Evolutionary conservation across 495 filamentous ascomycete species (phyloP).

Genomic region (Daldinia caldariorum): DNA sequence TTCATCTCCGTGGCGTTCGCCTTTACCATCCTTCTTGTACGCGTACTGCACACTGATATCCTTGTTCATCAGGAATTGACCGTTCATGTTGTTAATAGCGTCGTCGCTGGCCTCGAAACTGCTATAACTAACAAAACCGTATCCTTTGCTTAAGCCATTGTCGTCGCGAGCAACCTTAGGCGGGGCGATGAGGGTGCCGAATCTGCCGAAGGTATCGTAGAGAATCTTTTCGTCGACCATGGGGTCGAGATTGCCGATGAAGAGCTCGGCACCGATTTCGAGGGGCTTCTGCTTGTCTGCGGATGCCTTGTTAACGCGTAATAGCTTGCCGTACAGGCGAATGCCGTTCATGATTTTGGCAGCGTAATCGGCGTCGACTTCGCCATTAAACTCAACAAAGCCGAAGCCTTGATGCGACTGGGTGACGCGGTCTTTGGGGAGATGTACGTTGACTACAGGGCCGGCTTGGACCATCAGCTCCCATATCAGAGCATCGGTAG

Average conservation of each 20-base stretch:
- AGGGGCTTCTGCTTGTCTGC: constrained; percentile 97
- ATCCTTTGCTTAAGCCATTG: constrained; percentile 89
- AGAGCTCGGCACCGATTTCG: constrained; percentile 96
- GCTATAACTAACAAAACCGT: constrained; percentile 94
- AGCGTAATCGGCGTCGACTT: constrained; percentile 97
- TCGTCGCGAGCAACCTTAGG: constrained; percentile 97
- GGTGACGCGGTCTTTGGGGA: constrained; percentile 97
- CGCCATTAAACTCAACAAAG: constrained; percentile 97
- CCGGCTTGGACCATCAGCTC: constrained; percentile 98
- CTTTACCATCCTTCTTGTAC: constrained; percentile 99
- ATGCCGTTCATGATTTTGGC: constrained; percentile 97
- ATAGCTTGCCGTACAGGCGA: constrained; percentile 90
- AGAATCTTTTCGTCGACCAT: constrained; percentile 96
- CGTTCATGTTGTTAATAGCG: constrained; percentile 92
- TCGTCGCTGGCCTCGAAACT: constrained; percentile 95
- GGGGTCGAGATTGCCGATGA: constrained; percentile 93
- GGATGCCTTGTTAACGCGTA: constrained; percentile 89
- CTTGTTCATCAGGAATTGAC: constrained; percentile 97
- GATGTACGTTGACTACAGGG: constrained; percentile 94
- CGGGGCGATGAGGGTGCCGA: constrained; percentile 81
- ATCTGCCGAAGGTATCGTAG: constrained; percentile 96
- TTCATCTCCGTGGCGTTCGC: constrained; percentile 93
- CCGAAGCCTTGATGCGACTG: constrained; percentile 97
- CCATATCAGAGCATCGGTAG: constrained; percentile 89
- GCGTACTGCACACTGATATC: constrained; percentile 96